Percentiles rank a stretch among this genome's conserved stretches.
These are phyloP conservation scores for Dendrobium huoshanense DNA, from an alignment of 106 monocot species.

Conservation along the genomic window DNA sequence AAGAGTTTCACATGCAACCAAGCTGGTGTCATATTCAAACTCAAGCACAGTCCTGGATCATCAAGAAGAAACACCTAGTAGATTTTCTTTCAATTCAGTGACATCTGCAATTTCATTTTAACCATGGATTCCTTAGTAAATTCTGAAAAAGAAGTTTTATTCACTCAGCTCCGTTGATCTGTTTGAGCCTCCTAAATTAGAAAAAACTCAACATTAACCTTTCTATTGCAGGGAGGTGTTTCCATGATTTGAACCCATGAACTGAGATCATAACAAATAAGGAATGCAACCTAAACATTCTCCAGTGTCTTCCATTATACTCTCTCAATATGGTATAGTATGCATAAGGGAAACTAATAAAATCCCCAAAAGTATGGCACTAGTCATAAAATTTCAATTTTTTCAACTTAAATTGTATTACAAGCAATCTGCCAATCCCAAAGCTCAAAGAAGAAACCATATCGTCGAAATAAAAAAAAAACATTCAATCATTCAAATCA, in stretches of 20 bases:
- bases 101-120: neutral
- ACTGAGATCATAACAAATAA: neutral
- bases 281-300: neutral
- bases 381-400: neutral
- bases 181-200: neutral
- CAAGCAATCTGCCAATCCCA: neutral
- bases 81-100: neutral
- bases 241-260: neutral
- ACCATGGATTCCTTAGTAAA: neutral
- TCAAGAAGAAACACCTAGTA: neutral
- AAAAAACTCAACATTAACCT: neutral
- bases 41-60: neutral
- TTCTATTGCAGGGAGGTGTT: neutral
- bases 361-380: neutral
- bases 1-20: neutral
- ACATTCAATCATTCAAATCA: too few species aligned
- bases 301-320: neutral
- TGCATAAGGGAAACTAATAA: neutral
- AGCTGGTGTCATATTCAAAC: neutral
- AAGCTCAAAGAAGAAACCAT: neutral
- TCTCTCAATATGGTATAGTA: neutral
- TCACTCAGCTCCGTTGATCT: neutral
- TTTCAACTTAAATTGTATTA: neutral
- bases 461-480: too few species aligned
- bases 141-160: neutral